Evolutionary conservation across 805 yeast genomes (phyloP), one percentile per base, ranked within the genome.

Genomic region (Blastobotrys attinorum): DNA sequence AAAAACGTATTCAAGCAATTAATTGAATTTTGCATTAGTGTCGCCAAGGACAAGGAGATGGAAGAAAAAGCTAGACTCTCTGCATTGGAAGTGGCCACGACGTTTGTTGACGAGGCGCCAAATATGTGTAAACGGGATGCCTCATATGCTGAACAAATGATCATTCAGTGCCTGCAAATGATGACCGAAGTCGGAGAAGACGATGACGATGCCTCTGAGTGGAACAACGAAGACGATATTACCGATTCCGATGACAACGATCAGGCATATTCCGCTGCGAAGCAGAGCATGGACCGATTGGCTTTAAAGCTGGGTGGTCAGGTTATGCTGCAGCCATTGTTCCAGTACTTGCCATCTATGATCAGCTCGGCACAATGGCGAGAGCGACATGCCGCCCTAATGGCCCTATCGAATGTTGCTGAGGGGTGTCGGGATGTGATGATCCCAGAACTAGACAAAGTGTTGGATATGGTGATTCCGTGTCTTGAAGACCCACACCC

Each of bases 401-500:
- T 92, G 97, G 97, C 97, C 0, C 69, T 92, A 22, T 88, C 97
- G 0, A 81, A 96, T 3, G 96, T 95, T 18, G 97, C 97, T 32
- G 98, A 92, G 68, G 98, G 98, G 41, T 90, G 97, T 65, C 74
- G 86, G 39, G 97, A 89, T 52, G 87, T 83, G 11, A 72, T 92
- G 64, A 82, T 85, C 39, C 69, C 76, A 25, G 96, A 88, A 60
- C 83, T 87, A 39, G 84, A 88, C 47, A 78, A 76, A 56, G 77
- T 92, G 37, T 67, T 92, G 52, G 94, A 85, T 55, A 72, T 90
- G 77, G 80, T 92, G 27, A 61, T 87, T 53, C 97, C 97, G 3
- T 70, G 83, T n/a, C 70, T 92, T 49, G 71, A 77, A 40, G 97
- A 92, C 63, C 76, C 76, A 3, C 97, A 92, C 59, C 81, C 95